These are phyloP conservation scores for Arabis hirsuta DNA, from an alignment of 345 rosid species.

Conservation along the genomic window DNA sequence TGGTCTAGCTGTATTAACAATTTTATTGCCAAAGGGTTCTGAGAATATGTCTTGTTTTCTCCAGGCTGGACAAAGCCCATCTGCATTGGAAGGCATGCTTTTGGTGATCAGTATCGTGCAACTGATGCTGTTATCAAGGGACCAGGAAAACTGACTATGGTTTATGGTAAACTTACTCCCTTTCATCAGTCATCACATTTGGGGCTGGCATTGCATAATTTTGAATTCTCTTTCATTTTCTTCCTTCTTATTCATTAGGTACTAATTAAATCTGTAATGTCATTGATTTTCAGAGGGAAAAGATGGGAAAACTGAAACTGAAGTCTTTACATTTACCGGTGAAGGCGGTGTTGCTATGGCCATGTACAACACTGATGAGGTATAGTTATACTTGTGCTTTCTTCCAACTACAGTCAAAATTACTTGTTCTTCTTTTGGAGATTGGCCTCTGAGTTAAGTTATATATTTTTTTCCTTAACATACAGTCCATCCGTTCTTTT, in stretches of 20 bases:
- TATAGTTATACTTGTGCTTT: conserved; percentile 34
- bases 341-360: conserved; percentile 90
- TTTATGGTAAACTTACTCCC: conserved; percentile 60
- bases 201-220: conserved; percentile 12
- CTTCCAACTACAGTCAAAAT: not conserved
- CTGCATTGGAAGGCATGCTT: conserved; percentile 99
- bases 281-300: conserved; percentile 74
- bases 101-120: conserved; percentile 96
- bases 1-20: not conserved
- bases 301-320: conserved; percentile 72
- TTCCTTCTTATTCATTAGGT: not conserved
- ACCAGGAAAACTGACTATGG: conserved; percentile 86
- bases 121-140: conserved; percentile 93
- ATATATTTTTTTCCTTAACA: conserved; percentile 19
- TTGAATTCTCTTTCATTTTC: not conserved
- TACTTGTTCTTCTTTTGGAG: conserved; percentile 16
- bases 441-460: not conserved
- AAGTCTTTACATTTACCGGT: conserved; percentile 86
- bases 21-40: conserved; percentile 7
- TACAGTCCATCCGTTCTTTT: conserved; percentile 81
- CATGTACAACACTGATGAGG: conserved; percentile 99
- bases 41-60: conserved; percentile 17
- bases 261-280: not conserved
- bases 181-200: conserved; percentile 1
- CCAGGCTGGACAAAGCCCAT: conserved; percentile 97